Evolutionary conservation across 768 basidiomycete genomes (phyloP), one percentile per base, ranked within the genome.

Genomic region (Exsudoporus frostii): DNA sequence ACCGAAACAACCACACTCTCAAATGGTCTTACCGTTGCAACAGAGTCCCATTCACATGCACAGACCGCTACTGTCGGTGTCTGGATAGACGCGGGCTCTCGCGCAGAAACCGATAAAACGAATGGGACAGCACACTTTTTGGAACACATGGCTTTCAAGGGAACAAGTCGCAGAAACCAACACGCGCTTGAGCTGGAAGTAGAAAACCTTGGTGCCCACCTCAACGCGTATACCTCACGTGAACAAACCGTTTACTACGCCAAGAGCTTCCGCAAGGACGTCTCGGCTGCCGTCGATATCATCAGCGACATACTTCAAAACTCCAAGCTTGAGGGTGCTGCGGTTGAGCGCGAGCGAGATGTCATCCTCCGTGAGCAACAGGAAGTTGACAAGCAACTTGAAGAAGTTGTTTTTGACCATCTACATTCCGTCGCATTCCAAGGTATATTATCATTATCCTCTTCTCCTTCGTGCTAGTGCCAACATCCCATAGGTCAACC

Each of bases 191-290:
- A 98, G 74, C 82, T 98, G 52, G 94, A 98, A 72, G 96, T 98
- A 22, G 97, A 99, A 77, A 95, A 97, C 74, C 80, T 98, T 52
- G 97, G 97, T 60, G 92, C 95, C 17, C 94, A 98, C 71, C 76
- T 99, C 52, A 98, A 98, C 70, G 96, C 97, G 45, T 98, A 98
- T 76, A 99, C 97, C 9, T 97, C 95, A 24, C 84, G 97, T 56
- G 97, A 99, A 76, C 96, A 98, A 75, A 99, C 97, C 20, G 95
- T 98, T 51, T 99, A 98, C 79, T 98, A 98, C 68, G 96, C 96
- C 65, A 98, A 98, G 81, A 88, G 90, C 69, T 98, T 99, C 85
- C 83, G 88, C 71, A 90, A 94, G 79, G 97, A 98, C 70, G 91
- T 98, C 11, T 80, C 85, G 13, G 78, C 80, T 45, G 84, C 92